A percentile compares a stretch with the other conserved stretches of the same genome.
Conservation (phyloP, 2,329 filamentous ascomycete species). For the Penicillium aurantiogriseum region DNA sequence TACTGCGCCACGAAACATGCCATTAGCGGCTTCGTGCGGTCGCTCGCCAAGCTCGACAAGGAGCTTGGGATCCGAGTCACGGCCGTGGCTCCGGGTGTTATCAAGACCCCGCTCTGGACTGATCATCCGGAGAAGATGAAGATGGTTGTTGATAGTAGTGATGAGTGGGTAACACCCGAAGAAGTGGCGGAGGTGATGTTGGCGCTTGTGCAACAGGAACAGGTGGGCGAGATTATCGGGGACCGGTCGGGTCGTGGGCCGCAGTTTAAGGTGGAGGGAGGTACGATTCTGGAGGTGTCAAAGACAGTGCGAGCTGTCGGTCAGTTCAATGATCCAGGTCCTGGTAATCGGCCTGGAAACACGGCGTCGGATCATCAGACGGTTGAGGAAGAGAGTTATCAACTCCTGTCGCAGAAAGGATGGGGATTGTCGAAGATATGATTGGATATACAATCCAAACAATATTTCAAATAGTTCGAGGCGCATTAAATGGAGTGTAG, state of each 20-base stretch:
- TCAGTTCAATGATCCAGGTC: conserved; percentile 55
- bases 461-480: neutral
- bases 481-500: neutral
- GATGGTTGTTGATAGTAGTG: conserved; percentile 48
- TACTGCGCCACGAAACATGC: conserved; percentile 53
- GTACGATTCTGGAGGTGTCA: conserved; percentile 57
- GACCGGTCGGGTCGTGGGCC: conserved; percentile 30
- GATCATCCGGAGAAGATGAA: conserved; percentile 61
- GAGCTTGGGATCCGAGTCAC: conserved; percentile 56
- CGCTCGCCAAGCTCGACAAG: conserved; percentile 50
- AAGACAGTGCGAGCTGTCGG: conserved; percentile 53
- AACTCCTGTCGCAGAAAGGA: conserved; percentile 46
- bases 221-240: conserved; percentile 38
- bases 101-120: conserved; percentile 62
- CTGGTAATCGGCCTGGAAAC: conserved; percentile 47
- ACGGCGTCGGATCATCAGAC: conserved; percentile 44
- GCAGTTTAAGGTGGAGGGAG: conserved; percentile 44
- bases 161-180: conserved; percentile 60
- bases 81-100: conserved; percentile 59
- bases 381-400: conserved; percentile 52
- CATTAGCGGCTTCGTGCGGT: conserved; percentile 51
- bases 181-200: conserved; percentile 61
- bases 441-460: neutral
- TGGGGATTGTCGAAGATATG: conserved; percentile 47
- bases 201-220: conserved; percentile 52